Evolutionary conservation across 106 monocot species (phyloP), one percentile per base, ranked within the genome.

Genomic region (Phalaenopsis aphrodite): DNA sequence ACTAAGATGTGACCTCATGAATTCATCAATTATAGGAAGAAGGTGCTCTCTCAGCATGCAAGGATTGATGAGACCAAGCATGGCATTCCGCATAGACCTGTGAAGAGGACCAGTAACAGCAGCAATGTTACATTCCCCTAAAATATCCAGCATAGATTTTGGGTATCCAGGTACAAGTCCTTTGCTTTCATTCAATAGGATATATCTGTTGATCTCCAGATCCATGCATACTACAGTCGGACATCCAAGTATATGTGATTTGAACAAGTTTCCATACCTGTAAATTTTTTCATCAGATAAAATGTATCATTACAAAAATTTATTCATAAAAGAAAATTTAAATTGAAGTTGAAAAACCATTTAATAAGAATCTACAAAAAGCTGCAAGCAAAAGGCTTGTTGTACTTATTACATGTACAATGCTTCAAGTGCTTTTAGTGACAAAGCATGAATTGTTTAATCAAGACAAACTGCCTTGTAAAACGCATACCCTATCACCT

Each of bases 201-300:
- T 92, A 79, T 81, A 91, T 75, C 88, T 88, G 87, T 99, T 99
- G 41, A 94, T 55, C 45, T 94, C 98, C 68, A 92, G 89, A 83
- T 99, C 94, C 98, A 93, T 94, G 84, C 89, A 94, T 5, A 94
- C 87, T 14, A 94, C 94, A 56, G 98, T 99, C 4, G 98, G 98
- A 17, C 90, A 94, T 47, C 98, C 98, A 41, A 99, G 79, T 79
- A 99, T 87, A 24, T 94, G 98, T n/a, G 94, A 85, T 79, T 93
- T 94, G 86, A 93, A 99, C 61, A 99, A 71, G 75, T 77, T 86
- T 16, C 98, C 98, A 78, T 99, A 93, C 85, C 98, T 99, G 77
- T 24, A 78, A 73, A 72, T 0, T 16, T 37, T 36, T 55, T 30
- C 30, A 30, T 30, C 30, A 30, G 30, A 30, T 30, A 30, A 30